Conservation (phyloP, 2,329 filamentous ascomycete genomes). For the Phialophora macrospora region DNA sequence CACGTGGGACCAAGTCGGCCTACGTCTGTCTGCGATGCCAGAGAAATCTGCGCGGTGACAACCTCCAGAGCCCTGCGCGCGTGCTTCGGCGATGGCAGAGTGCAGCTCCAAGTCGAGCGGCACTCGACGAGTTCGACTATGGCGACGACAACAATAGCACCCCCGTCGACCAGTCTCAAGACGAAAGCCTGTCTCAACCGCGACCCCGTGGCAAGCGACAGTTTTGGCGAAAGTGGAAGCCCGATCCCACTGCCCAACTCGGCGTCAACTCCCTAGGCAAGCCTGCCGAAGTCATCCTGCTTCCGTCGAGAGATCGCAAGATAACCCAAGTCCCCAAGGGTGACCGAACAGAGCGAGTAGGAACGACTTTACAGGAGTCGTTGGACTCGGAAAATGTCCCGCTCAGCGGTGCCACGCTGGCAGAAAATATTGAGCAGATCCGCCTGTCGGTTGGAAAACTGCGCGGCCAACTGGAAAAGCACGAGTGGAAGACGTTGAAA, state of each 20-base stretch:
- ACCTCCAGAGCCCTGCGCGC: not conserved
- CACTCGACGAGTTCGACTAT: constrained; percentile 20
- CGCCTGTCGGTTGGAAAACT: constrained; percentile 23
- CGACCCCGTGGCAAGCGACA: constrained; percentile 2
- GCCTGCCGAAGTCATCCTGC: constrained; percentile 47
- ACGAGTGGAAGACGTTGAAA: constrained; percentile 25
- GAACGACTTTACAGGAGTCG: constrained; percentile 29
- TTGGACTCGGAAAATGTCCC: constrained; percentile 34
- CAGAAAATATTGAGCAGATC: constrained; percentile 34
- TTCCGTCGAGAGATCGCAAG: constrained; percentile 40
- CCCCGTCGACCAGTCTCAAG: not conserved
- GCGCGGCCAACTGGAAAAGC: constrained; percentile 26
- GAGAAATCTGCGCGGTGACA: constrained; percentile 17
- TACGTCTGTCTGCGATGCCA: constrained; percentile 32
- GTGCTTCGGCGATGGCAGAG: constrained; percentile 25
- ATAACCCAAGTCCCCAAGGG: constrained; percentile 25
- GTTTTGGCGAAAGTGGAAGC: constrained; percentile 30
- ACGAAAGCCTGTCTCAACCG: not conserved
- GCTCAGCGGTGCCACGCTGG: constrained; percentile 24
- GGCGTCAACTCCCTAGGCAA: constrained; percentile 46
- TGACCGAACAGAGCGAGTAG: constrained; percentile 8
- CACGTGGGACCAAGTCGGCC: constrained; percentile 27
- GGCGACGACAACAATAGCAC: constrained; percentile 4
- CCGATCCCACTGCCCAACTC: constrained; percentile 39
- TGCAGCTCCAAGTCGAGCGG: constrained; percentile 15